Evolutionary conservation across 1,139 yeast genomes (phyloP).

Genomic region (Wickerhamiella infanticola): DNA sequence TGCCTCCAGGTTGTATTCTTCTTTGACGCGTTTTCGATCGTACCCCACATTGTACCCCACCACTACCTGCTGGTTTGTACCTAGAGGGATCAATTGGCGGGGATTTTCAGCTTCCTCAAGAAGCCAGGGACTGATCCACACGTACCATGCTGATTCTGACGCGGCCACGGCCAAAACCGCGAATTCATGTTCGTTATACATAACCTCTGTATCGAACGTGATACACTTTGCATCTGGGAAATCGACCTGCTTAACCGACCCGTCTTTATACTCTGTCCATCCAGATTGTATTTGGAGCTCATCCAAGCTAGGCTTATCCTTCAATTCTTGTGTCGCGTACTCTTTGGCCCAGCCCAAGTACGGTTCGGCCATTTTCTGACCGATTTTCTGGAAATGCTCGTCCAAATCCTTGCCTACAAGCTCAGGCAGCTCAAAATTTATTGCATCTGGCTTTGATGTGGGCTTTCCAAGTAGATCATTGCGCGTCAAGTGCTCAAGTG

Average conservation of each 20-base stretch:
- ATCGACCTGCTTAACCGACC: constrained; percentile 39
- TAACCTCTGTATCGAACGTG: constrained; percentile 81
- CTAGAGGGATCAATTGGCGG: constrained; percentile 64
- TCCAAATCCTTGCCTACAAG: constrained; percentile 57
- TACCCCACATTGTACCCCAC: constrained; percentile 86
- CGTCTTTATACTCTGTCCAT: constrained; percentile 63
- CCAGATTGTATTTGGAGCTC: constrained; percentile 34
- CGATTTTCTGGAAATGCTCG: constrained; percentile 73
- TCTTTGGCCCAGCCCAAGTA: constrained; percentile 36
- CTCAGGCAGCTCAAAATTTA: constrained; percentile 47
- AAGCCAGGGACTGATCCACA: constrained; percentile 84
- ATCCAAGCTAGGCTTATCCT: neutral
- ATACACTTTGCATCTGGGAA: constrained; percentile 54
- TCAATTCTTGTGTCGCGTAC: constrained; percentile 21
- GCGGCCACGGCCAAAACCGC: constrained; percentile 76
- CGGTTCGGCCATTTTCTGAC: constrained; percentile 40
- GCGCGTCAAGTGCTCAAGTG: constrained; percentile 44
- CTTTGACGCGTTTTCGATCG: constrained; percentile 73
- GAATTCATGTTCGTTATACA: constrained; percentile 59
- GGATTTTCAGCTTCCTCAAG: constrained; percentile 35
- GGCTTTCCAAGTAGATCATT: constrained; percentile 67
- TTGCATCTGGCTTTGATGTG: constrained; percentile 50
- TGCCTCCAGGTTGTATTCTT: constrained; percentile 58
- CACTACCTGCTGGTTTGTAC: constrained; percentile 37
- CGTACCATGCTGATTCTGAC: constrained; percentile 73